Percentiles rank a stretch among this genome's conserved stretches.
phyloP scores from a whole-genome alignment of 352 stramenopile species.

The Globisporangium uncinulatum region DNA sequence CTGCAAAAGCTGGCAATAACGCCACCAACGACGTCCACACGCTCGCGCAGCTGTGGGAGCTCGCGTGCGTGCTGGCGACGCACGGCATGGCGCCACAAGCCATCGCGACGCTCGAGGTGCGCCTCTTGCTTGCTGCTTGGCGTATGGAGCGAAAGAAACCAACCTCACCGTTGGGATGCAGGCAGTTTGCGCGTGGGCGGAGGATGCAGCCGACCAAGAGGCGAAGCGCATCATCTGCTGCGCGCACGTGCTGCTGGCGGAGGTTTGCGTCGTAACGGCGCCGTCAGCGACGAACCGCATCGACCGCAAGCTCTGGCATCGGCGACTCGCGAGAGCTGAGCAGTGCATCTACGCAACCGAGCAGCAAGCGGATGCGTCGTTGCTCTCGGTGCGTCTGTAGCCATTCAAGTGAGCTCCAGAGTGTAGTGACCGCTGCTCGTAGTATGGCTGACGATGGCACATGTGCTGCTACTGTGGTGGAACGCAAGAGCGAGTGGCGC shows the following conservation, averaged over 20 bases:
- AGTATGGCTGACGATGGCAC: not conserved
- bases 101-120: constrained; percentile 46
- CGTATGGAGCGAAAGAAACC: not conserved
- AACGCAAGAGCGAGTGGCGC: constrained; percentile 27
- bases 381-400: not conserved
- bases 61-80: constrained; percentile 39
- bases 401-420: not conserved
- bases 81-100: constrained; percentile 35
- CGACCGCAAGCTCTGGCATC: constrained; percentile 44
- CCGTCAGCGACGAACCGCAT: constrained; percentile 30
- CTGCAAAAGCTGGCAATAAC: too few relatives aligned
- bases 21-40: too few relatives aligned
- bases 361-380: constrained; percentile 9
- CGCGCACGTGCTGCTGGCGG: constrained; percentile 48
- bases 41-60: constrained; percentile 52
- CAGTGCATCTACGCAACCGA: constrained; percentile 31
- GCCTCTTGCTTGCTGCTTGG: not conserved
- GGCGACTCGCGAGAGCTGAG: constrained; percentile 41
- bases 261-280: constrained; percentile 43
- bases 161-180: not conserved
- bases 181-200: constrained; percentile 22
- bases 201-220: constrained; percentile 5
- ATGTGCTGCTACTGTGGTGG: not conserved
- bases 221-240: constrained; percentile 21
- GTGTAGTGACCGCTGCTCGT: not conserved